These are phyloP conservation scores for Penicillium sp. DNA, from an alignment of 2,329 filamentous ascomycete genomes.

Conservation along the genomic window DNA sequence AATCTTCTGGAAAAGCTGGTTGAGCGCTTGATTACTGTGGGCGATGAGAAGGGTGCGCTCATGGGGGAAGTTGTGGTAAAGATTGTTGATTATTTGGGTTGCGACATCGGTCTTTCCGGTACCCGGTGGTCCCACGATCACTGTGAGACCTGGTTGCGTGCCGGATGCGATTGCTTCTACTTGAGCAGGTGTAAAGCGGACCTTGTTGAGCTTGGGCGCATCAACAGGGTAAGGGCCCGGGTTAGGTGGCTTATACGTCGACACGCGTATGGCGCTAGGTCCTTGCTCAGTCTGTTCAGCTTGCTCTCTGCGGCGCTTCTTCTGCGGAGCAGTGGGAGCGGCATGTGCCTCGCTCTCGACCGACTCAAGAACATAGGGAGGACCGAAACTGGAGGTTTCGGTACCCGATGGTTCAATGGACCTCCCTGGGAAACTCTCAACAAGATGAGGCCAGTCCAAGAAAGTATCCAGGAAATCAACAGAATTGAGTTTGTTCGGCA, in stretches of 20 bases:
- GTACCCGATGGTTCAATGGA: conserved; percentile 79
- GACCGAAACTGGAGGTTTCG: conserved; percentile 75
- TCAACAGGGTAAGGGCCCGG: conserved; percentile 89
- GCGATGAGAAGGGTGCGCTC: conserved; percentile 92
- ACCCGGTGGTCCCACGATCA: conserved; percentile 92
- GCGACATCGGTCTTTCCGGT: conserved; percentile 99
- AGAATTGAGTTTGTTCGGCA: conserved; percentile 76
- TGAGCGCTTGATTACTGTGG: conserved; percentile 96
- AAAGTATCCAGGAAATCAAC: conserved; percentile 95
- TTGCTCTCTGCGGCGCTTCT: conserved; percentile 83
- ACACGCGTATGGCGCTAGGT: conserved; percentile 76
- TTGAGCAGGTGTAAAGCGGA: conserved; percentile 90
- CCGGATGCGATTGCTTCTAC: conserved; percentile 92
- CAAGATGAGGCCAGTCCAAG: conserved; percentile 90
- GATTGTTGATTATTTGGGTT: conserved; percentile 97
- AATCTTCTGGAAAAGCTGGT: conserved; percentile 98
- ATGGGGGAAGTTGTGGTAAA: conserved; percentile 96
- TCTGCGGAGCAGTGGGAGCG: conserved; percentile 68
- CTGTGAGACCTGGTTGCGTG: conserved; percentile 88
- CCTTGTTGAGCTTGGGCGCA: conserved; percentile 76
- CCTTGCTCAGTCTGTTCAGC: conserved; percentile 69
- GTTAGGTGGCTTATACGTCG: conserved; percentile 87
- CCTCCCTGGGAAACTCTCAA: conserved; percentile 87
- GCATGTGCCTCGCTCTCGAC: conserved; percentile 59
- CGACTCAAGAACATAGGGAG: conserved; percentile 84